phyloP scores from a whole-genome alignment of 352 stramenopile genomes.

The Globisporangium iwayamae region DNA sequence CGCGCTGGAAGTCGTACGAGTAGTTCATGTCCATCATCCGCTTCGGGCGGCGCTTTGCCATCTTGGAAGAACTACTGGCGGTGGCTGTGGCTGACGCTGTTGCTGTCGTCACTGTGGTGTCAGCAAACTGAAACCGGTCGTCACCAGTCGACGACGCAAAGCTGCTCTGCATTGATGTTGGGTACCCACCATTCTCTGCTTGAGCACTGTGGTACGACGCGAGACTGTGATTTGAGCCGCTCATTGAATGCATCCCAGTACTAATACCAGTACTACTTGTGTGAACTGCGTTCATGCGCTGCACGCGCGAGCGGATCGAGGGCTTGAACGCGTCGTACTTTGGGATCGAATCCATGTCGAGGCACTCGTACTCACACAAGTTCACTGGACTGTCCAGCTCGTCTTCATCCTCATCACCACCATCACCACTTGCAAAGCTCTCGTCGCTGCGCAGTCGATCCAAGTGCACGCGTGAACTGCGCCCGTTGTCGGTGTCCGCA shows the following conservation, averaged over 20 bases:
- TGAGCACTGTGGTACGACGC: not conserved
- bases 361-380: conserved; percentile 64
- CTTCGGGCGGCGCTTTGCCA: not conserved
- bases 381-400: conserved; percentile 47
- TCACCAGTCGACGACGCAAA: conserved; percentile 1
- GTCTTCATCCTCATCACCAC: not conserved
- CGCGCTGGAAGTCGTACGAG: conserved; percentile 44
- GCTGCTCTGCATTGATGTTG: conserved; percentile 5
- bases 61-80: not conserved
- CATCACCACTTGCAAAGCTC: not conserved
- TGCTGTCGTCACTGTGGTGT: not conserved
- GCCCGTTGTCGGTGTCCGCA: not conserved
- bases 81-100: not conserved
- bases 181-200: not conserved
- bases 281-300: conserved; percentile 9
- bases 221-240: not conserved
- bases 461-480: not conserved
- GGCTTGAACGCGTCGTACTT: conserved; percentile 72
- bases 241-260: not conserved
- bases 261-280: too few species aligned
- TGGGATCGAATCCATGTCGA: conserved; percentile 70
- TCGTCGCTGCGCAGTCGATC: conserved; percentile 6
- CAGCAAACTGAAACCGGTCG: not conserved
- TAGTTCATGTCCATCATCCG: conserved; percentile 28
- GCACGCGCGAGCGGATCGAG: conserved; percentile 18